Conservation (phyloP, 768 basidiomycete genomes). For the Auricularia heimuer region DNA sequence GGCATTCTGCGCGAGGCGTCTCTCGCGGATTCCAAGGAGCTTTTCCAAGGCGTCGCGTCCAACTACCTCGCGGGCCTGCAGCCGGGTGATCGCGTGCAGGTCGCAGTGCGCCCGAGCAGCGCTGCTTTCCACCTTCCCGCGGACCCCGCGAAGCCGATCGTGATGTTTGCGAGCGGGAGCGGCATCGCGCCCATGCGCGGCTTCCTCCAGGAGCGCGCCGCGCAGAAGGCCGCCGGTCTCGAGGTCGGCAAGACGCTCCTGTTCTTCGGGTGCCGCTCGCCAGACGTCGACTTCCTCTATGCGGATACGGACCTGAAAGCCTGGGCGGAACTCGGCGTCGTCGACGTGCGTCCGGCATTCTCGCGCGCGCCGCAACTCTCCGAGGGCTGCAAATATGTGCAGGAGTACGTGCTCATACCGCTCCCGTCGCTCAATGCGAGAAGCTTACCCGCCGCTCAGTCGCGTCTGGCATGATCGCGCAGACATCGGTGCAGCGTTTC, state of each 20-base stretch:
- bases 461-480: constrained; percentile 34
- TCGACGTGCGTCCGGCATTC: constrained; percentile 37
- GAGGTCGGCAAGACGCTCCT: constrained; percentile 32
- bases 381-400: constrained; percentile 29
- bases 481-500: constrained; percentile 23
- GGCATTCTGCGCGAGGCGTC: constrained; percentile 33
- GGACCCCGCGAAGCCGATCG: constrained; percentile 29
- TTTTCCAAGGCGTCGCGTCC: constrained; percentile 38
- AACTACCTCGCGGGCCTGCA: constrained; percentile 32
- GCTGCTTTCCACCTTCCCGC: constrained; percentile 36
- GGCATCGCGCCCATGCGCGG: constrained; percentile 42
- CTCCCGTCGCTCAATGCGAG: neutral
- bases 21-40: constrained; percentile 22
- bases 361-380: constrained; percentile 21
- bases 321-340: constrained; percentile 33
- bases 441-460: constrained; percentile 14
- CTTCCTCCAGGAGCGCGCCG: constrained; percentile 42
- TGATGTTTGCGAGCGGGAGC: constrained; percentile 39
- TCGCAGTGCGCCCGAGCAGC: constrained; percentile 31
- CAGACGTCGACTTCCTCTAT: constrained; percentile 35
- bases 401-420: constrained; percentile 22
- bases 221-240: constrained; percentile 34
- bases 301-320: constrained; percentile 30
- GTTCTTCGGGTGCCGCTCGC: constrained; percentile 39
- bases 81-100: constrained; percentile 33